Evolutionary conservation across 805 yeast species (phyloP).

Genomic region (Tetrapisispora phaffii): DNA sequence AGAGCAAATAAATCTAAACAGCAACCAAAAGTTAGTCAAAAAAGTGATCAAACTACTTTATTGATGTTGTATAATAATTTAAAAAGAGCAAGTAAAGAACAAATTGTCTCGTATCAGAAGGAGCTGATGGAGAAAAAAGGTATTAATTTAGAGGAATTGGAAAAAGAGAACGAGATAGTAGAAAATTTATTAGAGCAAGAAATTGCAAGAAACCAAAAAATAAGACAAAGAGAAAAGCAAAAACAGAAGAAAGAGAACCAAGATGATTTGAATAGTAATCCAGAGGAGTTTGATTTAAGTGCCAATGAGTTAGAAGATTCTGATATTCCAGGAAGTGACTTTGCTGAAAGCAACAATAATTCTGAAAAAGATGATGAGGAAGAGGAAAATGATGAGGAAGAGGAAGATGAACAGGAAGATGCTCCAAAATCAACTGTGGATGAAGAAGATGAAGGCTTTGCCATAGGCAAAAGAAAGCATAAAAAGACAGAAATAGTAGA

Average conservation of each 20-base stretch:
- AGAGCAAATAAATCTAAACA: conserved; percentile 29
- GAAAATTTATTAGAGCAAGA: conserved; percentile 38
- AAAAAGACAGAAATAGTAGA: conserved; percentile 4
- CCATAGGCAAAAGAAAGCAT: not conserved
- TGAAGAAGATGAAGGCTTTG: conserved; percentile 20
- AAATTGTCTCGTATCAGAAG: conserved; percentile 41
- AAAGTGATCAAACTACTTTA: conserved; percentile 13
- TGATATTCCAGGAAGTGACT: conserved; percentile 10
- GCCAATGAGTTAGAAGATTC: conserved; percentile 16
- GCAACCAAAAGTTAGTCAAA: conserved; percentile 1
- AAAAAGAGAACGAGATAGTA: conserved; percentile 31
- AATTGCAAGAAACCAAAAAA: conserved; percentile 38
- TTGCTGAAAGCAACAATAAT: not conserved
- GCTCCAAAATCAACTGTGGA: not conserved
- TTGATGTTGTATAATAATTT: conserved; percentile 31
- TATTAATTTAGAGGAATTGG: conserved; percentile 30
- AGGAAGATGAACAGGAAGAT: conserved; percentile 19
- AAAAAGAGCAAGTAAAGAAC: conserved; percentile 37
- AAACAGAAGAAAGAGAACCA: conserved; percentile 22
- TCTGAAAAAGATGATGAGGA: conserved; percentile 3
- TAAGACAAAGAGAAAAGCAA: conserved; percentile 36
- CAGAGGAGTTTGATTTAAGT: conserved; percentile 8
- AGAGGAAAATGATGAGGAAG: conserved; percentile 15
- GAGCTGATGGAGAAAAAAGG: conserved; percentile 38
- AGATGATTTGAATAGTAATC: not conserved